These are phyloP conservation scores for Xylaria longipes DNA, from an alignment of 495 filamentous ascomycete genomes.

Conservation along the genomic window DNA sequence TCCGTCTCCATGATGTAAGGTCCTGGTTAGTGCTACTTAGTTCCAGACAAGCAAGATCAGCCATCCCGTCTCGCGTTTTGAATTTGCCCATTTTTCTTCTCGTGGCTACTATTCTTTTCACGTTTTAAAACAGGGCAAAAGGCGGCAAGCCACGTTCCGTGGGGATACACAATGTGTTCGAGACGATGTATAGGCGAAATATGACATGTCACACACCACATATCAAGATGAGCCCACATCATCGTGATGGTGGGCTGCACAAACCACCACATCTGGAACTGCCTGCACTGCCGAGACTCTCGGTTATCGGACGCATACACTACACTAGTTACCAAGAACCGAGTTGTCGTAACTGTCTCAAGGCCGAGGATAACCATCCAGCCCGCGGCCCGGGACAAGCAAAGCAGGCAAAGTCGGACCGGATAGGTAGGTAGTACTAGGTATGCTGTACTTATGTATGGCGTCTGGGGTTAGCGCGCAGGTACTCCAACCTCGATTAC, in stretches of 20 bases:
- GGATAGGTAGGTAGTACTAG: not conserved
- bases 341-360: constrained; percentile 1
- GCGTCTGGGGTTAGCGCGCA: not conserved
- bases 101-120: not conserved
- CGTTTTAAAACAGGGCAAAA: not conserved
- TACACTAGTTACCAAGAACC: constrained; percentile 4
- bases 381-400: not conserved
- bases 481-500: not conserved
- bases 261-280: constrained; percentile 1
- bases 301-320: constrained; percentile 19
- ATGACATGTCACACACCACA: constrained; percentile 8
- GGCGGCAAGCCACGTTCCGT: not conserved
- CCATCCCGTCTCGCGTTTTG: not conserved
- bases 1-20: not conserved
- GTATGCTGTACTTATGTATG: not conserved
- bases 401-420: constrained; percentile 4
- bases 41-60: not conserved
- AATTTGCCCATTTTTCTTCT: not conserved
- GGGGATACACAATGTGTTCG: not conserved
- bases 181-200: not conserved
- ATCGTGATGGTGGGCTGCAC: not conserved
- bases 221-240: not conserved
- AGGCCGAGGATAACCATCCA: constrained; percentile 1
- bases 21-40: not conserved
- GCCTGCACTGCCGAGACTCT: constrained; percentile 12